Evolutionary conservation across 2,329 filamentous ascomycete species (phyloP), one percentile per base, ranked within the genome.

Genomic region (Penicillium concentricum): DNA sequence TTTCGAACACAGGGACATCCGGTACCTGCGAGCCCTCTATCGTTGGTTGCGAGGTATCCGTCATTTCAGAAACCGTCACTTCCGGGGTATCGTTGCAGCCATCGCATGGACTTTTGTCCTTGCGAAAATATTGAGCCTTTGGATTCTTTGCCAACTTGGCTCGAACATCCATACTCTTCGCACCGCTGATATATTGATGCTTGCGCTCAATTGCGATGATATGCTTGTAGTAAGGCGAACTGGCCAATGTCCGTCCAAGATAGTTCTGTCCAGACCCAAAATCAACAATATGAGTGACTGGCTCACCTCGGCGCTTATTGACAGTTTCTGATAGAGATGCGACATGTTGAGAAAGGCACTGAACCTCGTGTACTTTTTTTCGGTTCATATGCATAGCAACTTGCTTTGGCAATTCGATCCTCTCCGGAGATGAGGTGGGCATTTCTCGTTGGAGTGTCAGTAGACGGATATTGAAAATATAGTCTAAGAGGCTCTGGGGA

Each of bases 251-350:
- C 44, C 94, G 84, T 0, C 94, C 93, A 5, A 99, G 85, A 69
- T 99, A 99, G 70, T 97, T 97, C 73, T 97, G 93, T 0, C 94
- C 94, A 54, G 92, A 96, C 28, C 94, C 94, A 74, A 97, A 96
- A 75, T 99, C 94, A 51, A 97, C 87, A 56, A 96, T 86, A 76
- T 97, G 92, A 0, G 91, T 90, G 58, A 97, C 87, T 8, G 68
- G 63, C 28, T 73, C 66, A 10, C 74, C 65, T 53, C 72, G 69
- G 10, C 81, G 76, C 45, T 79, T 74, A 1, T 79, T 78, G 37
- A 87, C 82, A 3, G 83, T 77, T 1, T 78, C 69, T 4, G 83
- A 81, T 24, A 96, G 82, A 28, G 83, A 81, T 53, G 91, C 83
- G 49, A 97, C 84, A 67, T 93, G 97, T 61, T 84, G 84, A 18